Evolutionary conservation across 176 grass and related monocot genomes (phyloP).

Genomic region (Eleusine coracana): DNA sequence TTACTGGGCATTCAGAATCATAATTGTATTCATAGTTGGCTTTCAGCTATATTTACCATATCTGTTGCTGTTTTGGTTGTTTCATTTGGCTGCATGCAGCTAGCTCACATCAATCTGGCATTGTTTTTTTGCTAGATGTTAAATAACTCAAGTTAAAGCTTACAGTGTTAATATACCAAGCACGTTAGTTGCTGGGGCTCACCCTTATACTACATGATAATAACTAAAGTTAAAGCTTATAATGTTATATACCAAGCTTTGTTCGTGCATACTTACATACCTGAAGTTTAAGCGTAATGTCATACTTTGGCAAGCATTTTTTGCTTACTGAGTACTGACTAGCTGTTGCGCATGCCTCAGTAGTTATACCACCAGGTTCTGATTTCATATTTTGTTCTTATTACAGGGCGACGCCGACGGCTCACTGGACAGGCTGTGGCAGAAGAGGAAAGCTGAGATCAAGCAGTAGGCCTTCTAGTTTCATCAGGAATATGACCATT

Average conservation of each 20-base stretch:
- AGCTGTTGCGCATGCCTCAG: background rate
- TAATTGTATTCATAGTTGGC: background rate
- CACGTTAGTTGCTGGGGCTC: too few relatives aligned
- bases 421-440: slow-evolving; percentile 84
- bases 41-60: background rate
- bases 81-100: background rate
- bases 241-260: background rate
- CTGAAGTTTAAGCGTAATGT: background rate
- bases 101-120: background rate
- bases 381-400: background rate
- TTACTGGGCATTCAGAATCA: background rate
- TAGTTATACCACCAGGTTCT: background rate
- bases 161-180: too few relatives aligned
- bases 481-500: slow-evolving; percentile 9
- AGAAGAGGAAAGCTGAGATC: slow-evolving; percentile 71
- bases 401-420: slow-evolving; percentile 76
- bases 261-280: background rate
- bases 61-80: background rate
- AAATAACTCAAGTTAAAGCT: too few relatives aligned
- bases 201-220: too few relatives aligned
- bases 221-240: too few relatives aligned
- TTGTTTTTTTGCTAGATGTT: background rate
- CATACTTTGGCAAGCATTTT: background rate
- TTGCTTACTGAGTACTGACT: background rate
- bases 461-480: slow-evolving; percentile 57